phyloP scores from a whole-genome alignment of 169 alveolate species.

The Cryptosporidium bovis region DNA sequence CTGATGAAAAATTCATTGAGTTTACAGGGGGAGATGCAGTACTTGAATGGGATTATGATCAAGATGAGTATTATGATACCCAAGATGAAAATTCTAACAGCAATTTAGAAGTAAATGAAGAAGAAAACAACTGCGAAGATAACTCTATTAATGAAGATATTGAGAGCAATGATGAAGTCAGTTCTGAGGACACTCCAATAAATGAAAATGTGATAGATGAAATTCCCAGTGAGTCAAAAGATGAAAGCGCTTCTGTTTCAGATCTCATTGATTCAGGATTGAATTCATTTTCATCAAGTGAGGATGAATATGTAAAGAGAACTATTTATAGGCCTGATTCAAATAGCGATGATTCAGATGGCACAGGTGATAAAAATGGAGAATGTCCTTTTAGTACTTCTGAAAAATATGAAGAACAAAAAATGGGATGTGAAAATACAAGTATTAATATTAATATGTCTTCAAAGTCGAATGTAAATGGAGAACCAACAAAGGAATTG shows the following conservation, averaged over 20 bases:
- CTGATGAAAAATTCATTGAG: conserved; percentile 39
- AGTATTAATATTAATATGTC: neutral
- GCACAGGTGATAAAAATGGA: neutral
- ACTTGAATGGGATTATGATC: conserved; percentile 64
- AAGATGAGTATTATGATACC: conserved; percentile 1
- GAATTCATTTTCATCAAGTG: neutral
- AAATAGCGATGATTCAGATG: neutral
- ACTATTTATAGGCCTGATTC: neutral
- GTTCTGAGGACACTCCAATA: neutral
- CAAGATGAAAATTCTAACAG: neutral
- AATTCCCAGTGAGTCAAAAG: neutral
- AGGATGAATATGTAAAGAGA: neutral
- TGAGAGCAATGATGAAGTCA: neutral
- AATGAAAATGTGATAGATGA: conserved; percentile 1
- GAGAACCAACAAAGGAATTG: neutral
- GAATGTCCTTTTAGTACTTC: neutral
- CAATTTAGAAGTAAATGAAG: neutral
- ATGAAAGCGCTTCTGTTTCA: neutral
- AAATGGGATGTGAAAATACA: neutral
- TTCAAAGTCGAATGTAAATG: neutral
- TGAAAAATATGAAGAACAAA: neutral
- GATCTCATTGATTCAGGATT: neutral
- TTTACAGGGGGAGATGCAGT: conserved; percentile 74
- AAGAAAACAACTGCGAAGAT: neutral
- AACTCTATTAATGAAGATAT: neutral